These are phyloP conservation scores for Blastocystis sp. DNA, from an alignment of 352 stramenopile species.

Conservation along the genomic window DNA sequence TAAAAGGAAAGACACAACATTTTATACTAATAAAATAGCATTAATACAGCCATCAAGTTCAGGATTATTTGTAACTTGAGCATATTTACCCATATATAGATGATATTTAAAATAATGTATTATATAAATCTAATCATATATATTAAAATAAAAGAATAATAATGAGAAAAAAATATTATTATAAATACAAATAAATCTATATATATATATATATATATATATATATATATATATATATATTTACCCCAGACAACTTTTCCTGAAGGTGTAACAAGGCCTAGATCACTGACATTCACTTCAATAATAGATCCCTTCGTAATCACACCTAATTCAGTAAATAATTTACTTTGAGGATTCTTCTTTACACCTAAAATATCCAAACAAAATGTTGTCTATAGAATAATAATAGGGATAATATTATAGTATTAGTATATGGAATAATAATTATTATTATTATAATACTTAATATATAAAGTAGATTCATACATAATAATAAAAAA, in stretches of 20 bases:
- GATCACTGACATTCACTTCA: constrained; percentile 93
- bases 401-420: too few relatives aligned
- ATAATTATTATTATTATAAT: too few relatives aligned
- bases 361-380: constrained; percentile 97
- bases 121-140: neutral
- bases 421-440: too few relatives aligned
- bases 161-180: neutral
- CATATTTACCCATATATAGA: constrained; percentile 55
- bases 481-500: too few relatives aligned
- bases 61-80: constrained; percentile 98
- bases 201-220: neutral
- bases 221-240: neutral
- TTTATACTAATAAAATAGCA: constrained; percentile 90
- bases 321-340: constrained; percentile 91
- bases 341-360: constrained; percentile 87
- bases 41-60: constrained; percentile 99
- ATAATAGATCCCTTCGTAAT: constrained; percentile 98
- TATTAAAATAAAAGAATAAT: too few relatives aligned
- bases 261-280: constrained; percentile 90
- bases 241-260: constrained; percentile 99
- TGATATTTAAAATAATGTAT: neutral
- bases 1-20: too few relatives aligned
- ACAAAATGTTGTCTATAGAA: constrained; percentile 98
- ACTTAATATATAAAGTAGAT: too few relatives aligned
- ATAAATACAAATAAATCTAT: neutral